Percentiles rank a stretch among this genome's conserved stretches.
These are phyloP conservation scores for Capsicum pubescens DNA, from an alignment of 257 asterid genomes.

Conservation along the genomic window DNA sequence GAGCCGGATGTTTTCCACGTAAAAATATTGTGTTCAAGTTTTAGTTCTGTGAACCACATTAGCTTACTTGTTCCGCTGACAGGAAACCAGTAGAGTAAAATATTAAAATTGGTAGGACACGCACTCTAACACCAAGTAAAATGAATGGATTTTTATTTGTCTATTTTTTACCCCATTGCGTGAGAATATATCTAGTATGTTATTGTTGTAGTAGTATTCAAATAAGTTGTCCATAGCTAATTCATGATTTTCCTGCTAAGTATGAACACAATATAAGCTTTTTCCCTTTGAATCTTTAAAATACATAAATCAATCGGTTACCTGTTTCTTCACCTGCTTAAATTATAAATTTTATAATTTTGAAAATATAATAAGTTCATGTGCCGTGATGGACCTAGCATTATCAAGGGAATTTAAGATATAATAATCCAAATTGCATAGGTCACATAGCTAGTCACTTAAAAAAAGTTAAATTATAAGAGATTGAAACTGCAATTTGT, in stretches of 20 bases:
- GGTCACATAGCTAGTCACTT: too few relatives aligned
- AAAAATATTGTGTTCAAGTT: too few relatives aligned
- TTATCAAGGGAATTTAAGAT: not conserved
- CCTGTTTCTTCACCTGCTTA: not conserved
- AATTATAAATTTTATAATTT: not conserved
- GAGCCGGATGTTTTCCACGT: too few relatives aligned
- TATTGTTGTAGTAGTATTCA: too few relatives aligned
- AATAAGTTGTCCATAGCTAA: not conserved
- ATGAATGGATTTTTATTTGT: not conserved
- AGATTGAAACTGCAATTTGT: too few relatives aligned
- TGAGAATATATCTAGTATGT: too few relatives aligned
- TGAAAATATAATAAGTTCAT: not conserved
- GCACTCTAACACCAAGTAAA: too few relatives aligned
- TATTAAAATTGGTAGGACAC: too few relatives aligned
- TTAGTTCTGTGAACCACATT: too few relatives aligned
- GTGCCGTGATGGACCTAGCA: not conserved
- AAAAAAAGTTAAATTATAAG: too few relatives aligned
- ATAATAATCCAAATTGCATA: not conserved
- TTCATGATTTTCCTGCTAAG: not conserved
- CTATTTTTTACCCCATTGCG: not conserved
- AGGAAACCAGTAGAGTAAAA: too few relatives aligned
- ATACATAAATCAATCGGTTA: not conserved
- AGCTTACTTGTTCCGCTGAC: too few relatives aligned
- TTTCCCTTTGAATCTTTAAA: not conserved
- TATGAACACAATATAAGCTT: not conserved